phyloP scores from a whole-genome alignment of 495 filamentous ascomycete genomes.

The Tetracladium setigerum region DNA sequence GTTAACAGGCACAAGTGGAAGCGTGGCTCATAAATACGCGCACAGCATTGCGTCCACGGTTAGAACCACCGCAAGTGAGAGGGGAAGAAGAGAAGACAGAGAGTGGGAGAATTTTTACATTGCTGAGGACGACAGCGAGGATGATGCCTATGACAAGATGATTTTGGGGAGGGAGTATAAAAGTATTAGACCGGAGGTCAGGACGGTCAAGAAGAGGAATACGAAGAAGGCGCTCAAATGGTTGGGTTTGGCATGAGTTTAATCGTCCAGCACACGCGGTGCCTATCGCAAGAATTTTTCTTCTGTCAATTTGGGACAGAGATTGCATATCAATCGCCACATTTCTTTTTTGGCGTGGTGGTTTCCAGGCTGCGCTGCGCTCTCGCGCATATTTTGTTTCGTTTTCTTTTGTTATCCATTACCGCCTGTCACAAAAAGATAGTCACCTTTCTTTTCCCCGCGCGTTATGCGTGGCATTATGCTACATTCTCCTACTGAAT shows the following conservation, averaged over 20 bases:
- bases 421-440: too few species aligned
- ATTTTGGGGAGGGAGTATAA: slow-evolving; percentile 11
- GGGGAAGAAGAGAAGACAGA: not conserved
- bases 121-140: slow-evolving; percentile 18
- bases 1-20: slow-evolving; percentile 1
- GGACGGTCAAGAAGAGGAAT: slow-evolving; percentile 13
- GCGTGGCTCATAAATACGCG: not conserved
- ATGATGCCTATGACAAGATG: slow-evolving; percentile 21
- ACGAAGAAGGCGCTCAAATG: slow-evolving; percentile 25
- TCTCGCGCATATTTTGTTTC: too few species aligned
- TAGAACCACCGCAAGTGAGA: slow-evolving; percentile 4
- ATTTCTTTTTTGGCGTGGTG: too few species aligned
- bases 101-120: slow-evolving; percentile 23
- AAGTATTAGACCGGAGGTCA: slow-evolving; percentile 8
- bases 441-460: too few species aligned
- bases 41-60: not conserved
- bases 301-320: too few species aligned
- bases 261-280: not conserved
- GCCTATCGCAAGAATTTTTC: not conserved
- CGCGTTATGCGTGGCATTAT: too few species aligned
- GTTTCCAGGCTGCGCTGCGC: too few species aligned
- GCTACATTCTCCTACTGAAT: too few species aligned
- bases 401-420: too few species aligned
- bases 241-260: slow-evolving; percentile 20
- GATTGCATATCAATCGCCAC: too few species aligned